Percentiles rank a stretch among this genome's conserved stretches.
phyloP scores from a whole-genome alignment of 2,329 filamentous ascomycete genomes.

The Canariomyces notabilis region DNA sequence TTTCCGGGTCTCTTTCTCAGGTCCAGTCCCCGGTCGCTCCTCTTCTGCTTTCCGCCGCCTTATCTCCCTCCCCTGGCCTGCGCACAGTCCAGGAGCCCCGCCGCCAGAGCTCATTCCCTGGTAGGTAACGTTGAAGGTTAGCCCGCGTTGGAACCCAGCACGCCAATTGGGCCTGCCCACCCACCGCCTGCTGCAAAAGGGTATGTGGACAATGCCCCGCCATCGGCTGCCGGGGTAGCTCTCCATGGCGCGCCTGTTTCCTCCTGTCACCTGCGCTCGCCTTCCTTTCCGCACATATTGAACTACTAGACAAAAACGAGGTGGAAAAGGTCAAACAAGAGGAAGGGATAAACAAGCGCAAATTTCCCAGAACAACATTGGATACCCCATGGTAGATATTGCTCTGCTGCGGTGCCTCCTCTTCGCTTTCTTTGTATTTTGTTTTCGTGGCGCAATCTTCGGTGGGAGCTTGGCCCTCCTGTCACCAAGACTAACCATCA shows the following conservation, averaged over 20 bases:
- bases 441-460: slow-evolving; percentile 3
- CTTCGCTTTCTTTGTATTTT: neutral
- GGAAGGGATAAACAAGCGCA: neutral
- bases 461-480: neutral
- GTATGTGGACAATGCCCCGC: slow-evolving; percentile 25
- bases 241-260: slow-evolving; percentile 21
- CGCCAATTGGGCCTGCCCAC: slow-evolving; percentile 22
- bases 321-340: slow-evolving; percentile 1
- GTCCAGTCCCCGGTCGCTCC: neutral
- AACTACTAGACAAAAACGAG: neutral
- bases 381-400: neutral
- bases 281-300: slow-evolving; percentile 9
- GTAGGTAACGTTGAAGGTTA: too few species aligned
- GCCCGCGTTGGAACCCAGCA: slow-evolving; percentile 8
- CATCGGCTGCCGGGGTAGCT: slow-evolving; percentile 14
- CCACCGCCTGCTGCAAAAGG: slow-evolving; percentile 23
- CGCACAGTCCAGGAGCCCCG: slow-evolving; percentile 12
- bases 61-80: slow-evolving; percentile 14
- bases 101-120: slow-evolving; percentile 10
- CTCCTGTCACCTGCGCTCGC: slow-evolving; percentile 13
- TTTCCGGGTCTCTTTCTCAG: slow-evolving; percentile 11
- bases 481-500: neutral
- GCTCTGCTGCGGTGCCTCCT: slow-evolving; percentile 5
- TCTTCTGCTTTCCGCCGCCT: slow-evolving; percentile 14
- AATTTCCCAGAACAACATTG: neutral